These are phyloP conservation scores for Hanseniaspora lindneri DNA, from an alignment of 805 yeast genomes.

Conservation along the genomic window DNA sequence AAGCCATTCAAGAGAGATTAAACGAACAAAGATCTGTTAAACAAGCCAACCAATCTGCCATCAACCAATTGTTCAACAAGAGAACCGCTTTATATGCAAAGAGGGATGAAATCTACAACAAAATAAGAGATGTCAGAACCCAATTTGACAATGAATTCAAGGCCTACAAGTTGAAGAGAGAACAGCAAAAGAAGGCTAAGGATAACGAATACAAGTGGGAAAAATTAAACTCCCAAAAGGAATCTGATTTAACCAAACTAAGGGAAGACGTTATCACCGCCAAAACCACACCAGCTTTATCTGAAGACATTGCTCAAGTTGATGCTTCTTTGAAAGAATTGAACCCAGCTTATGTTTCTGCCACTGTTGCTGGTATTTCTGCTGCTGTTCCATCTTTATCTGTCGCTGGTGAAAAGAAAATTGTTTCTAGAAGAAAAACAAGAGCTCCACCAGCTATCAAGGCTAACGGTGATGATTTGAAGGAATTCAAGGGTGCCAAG, in stretches of 20 bases:
- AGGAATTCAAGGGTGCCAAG: slow-evolving; percentile 38
- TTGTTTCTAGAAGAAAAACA: slow-evolving; percentile 29
- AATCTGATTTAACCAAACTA: slow-evolving; percentile 45
- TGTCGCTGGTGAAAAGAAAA: slow-evolving; percentile 36
- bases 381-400: slow-evolving; percentile 31
- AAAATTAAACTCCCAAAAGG: slow-evolving; percentile 38
- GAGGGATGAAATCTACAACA: slow-evolving; percentile 55
- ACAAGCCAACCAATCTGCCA: slow-evolving; percentile 53
- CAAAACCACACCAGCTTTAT: slow-evolving; percentile 66
- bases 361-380: slow-evolving; percentile 24
- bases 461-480: slow-evolving; percentile 36
- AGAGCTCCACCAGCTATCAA: slow-evolving; percentile 50
- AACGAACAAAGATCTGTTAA: slow-evolving; percentile 50
- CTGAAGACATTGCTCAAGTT: slow-evolving; percentile 62
- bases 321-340: slow-evolving; percentile 60
- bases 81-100: slow-evolving; percentile 56
- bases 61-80: slow-evolving; percentile 49
- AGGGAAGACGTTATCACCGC: slow-evolving; percentile 64
- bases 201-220: slow-evolving; percentile 42
- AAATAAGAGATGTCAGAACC: slow-evolving; percentile 55
- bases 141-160: slow-evolving; percentile 67
- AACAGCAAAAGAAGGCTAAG: slow-evolving; percentile 62
- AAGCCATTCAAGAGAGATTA: slow-evolving; percentile 54
- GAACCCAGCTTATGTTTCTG: slow-evolving; percentile 49
- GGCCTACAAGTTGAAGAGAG: slow-evolving; percentile 55